These are phyloP conservation scores for Candida pseudoviswanathii DNA, from an alignment of 1,139 yeast species.

Conservation along the genomic window DNA sequence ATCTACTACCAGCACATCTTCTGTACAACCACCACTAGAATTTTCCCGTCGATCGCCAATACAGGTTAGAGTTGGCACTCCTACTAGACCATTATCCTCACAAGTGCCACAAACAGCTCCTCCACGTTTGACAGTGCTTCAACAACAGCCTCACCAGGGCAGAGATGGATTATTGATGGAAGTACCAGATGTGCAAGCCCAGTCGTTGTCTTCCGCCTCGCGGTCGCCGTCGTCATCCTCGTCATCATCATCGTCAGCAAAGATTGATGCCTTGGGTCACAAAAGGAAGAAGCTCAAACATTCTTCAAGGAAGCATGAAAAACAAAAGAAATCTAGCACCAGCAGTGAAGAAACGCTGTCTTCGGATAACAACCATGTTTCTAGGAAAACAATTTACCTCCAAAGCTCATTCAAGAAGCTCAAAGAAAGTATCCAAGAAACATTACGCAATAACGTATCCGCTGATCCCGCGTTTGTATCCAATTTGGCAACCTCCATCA, in stretches of 20 bases:
- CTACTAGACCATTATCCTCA: not conserved
- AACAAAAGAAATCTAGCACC: not conserved
- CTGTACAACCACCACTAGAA: not conserved
- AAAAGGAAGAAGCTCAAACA: not conserved
- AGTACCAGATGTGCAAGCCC: not conserved
- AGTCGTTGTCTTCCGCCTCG: not conserved
- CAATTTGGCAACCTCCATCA: constrained; percentile 9
- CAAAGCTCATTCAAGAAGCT: constrained; percentile 11
- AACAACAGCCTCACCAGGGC: not conserved
- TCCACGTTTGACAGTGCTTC: not conserved
- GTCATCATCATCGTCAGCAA: not conserved
- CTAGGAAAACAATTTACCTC: not conserved
- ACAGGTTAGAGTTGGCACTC: not conserved
- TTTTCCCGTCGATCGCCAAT: not conserved
- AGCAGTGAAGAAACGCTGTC: not conserved
- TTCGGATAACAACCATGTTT: not conserved
- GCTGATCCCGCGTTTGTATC: constrained; percentile 15
- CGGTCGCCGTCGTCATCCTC: not conserved
- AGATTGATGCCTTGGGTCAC: not conserved
- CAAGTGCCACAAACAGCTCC: not conserved
- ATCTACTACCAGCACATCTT: not conserved
- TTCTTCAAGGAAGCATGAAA: not conserved
- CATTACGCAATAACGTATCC: constrained; percentile 11
- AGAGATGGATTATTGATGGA: not conserved
- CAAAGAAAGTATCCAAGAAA: constrained; percentile 9